These are phyloP conservation scores for Xylaria sp. DNA, from an alignment of 2,329 filamentous ascomycete species.

Conservation along the genomic window DNA sequence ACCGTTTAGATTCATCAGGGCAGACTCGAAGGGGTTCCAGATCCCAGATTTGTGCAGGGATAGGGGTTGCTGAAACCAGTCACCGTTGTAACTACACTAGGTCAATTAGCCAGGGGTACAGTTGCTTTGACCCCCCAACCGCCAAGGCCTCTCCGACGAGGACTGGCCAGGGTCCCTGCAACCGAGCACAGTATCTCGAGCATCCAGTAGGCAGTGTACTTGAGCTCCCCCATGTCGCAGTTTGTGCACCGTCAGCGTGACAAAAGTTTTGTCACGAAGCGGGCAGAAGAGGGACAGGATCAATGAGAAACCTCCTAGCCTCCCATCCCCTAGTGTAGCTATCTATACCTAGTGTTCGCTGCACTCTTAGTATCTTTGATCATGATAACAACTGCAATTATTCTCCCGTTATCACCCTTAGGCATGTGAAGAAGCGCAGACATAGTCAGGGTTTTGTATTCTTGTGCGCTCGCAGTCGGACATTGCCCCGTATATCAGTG, in stretches of 20 bases:
- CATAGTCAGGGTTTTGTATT: no score
- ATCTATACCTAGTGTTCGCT: not conserved
- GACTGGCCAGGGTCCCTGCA: slow-evolving; percentile 3
- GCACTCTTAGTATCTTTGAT: not conserved
- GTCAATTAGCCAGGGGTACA: slow-evolving; percentile 27
- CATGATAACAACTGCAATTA: not conserved
- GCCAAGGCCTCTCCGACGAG: slow-evolving; percentile 24
- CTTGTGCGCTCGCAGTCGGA: no score
- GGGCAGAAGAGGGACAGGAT: not conserved
- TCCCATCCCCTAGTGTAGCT: not conserved
- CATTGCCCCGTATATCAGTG: no score
- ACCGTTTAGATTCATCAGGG: slow-evolving; percentile 34
- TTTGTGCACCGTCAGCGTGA: slow-evolving; percentile 24
- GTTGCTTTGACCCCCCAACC: slow-evolving; percentile 27
- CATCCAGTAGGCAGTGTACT: no score
- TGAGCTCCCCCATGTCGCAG: slow-evolving; percentile 5
- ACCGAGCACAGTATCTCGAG: slow-evolving; percentile 17
- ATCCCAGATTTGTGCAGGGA: slow-evolving; percentile 41
- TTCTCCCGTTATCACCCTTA: no score
- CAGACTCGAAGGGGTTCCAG: slow-evolving; percentile 26
- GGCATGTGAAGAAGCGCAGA: no score
- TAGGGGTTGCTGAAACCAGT: slow-evolving; percentile 42
- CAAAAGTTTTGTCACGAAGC: slow-evolving; percentile 14
- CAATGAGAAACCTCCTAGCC: not conserved
- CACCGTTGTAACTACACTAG: slow-evolving; percentile 30